Evolutionary conservation across 768 basidiomycete genomes (phyloP).

Genomic region (Dictyophora rubrovolvata): DNA sequence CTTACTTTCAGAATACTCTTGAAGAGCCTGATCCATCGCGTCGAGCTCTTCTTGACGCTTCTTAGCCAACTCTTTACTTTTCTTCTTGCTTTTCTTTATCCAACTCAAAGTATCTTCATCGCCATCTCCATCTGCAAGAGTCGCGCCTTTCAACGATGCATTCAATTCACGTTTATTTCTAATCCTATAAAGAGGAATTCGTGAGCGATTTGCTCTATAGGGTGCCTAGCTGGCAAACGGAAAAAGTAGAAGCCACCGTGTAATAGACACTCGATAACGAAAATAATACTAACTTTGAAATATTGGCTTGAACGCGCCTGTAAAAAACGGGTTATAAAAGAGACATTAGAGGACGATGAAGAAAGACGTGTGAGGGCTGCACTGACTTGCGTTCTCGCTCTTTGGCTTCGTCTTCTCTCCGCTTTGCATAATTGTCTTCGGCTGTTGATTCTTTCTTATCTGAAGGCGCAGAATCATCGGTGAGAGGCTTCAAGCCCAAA

Average conservation of each 20-base stretch:
- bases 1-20: conserved; percentile 83
- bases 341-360: conserved; percentile 6
- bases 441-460: conserved; percentile 74
- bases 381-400: conserved; percentile 71
- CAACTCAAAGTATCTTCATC: conserved; percentile 77
- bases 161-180: conserved; percentile 90
- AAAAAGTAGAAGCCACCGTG: conserved; percentile 39
- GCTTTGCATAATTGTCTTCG: conserved; percentile 74
- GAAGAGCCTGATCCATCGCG: conserved; percentile 67
- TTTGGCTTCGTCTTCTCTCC: conserved; percentile 57
- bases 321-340: conserved; percentile 18
- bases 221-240: conserved; percentile 16
- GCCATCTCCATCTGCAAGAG: conserved; percentile 81
- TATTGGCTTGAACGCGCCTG: conserved; percentile 62
- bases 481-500: conserved; percentile 87
- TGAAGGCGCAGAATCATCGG: conserved; percentile 64
- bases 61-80: conserved; percentile 77
- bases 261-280: conserved; percentile 13
- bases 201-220: conserved; percentile 11
- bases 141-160: conserved; percentile 83
- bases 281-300: conserved; percentile 78
- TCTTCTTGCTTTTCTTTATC: conserved; percentile 87
- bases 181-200: conserved; percentile 44
- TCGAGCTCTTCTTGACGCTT: conserved; percentile 78
- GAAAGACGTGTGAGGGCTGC: conserved; percentile 14